phyloP scores from a whole-genome alignment of 1,139 yeast species.

The Blastobotrys raffinosifermentans region DNA sequence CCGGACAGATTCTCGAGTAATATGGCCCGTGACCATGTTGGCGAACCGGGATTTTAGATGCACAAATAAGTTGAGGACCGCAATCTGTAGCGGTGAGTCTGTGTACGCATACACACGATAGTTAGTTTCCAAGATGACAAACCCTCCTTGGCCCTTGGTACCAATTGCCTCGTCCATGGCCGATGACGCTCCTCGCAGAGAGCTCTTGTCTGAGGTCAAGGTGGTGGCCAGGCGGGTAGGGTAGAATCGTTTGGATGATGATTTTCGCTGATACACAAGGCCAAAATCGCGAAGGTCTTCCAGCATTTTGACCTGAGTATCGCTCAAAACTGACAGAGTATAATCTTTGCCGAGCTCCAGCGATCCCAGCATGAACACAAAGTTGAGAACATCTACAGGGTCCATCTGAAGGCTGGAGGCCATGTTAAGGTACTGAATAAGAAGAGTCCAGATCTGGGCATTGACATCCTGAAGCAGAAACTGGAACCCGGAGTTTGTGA shows the following conservation, averaged over 20 bases:
- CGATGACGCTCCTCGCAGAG: slow-evolving; percentile 26
- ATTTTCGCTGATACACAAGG: slow-evolving; percentile 69
- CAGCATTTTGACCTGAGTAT: slow-evolving; percentile 80
- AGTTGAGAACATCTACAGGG: slow-evolving; percentile 91
- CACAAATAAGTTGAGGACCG: slow-evolving; percentile 81
- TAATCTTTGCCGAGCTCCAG: slow-evolving; percentile 87
- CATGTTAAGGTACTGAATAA: slow-evolving; percentile 79
- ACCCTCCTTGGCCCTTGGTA: slow-evolving; percentile 41
- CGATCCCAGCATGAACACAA: slow-evolving; percentile 88
- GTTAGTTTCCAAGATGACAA: slow-evolving; percentile 86
- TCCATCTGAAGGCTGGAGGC: slow-evolving; percentile 86
- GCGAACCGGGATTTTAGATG: slow-evolving; percentile 78
- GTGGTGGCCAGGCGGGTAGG: slow-evolving; percentile 92
- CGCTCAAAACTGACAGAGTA: slow-evolving; percentile 61
- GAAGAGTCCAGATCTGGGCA: slow-evolving; percentile 90
- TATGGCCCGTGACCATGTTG: slow-evolving; percentile 89
- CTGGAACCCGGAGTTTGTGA: slow-evolving; percentile 91
- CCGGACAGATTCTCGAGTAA: slow-evolving; percentile 87
- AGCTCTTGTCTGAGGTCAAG: slow-evolving; percentile 66
- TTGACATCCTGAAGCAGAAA: slow-evolving; percentile 86
- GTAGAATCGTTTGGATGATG: slow-evolving; percentile 61
- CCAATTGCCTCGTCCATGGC: slow-evolving; percentile 28
- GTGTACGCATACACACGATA: slow-evolving; percentile 92
- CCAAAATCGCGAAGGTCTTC: slow-evolving; percentile 92
- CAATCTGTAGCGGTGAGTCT: slow-evolving; percentile 90